A percentile compares a stretch with the other conserved stretches of the same genome.
Conservation (phyloP, 768 basidiomycete genomes). For the Tricholoma bakamatsutake region DNA sequence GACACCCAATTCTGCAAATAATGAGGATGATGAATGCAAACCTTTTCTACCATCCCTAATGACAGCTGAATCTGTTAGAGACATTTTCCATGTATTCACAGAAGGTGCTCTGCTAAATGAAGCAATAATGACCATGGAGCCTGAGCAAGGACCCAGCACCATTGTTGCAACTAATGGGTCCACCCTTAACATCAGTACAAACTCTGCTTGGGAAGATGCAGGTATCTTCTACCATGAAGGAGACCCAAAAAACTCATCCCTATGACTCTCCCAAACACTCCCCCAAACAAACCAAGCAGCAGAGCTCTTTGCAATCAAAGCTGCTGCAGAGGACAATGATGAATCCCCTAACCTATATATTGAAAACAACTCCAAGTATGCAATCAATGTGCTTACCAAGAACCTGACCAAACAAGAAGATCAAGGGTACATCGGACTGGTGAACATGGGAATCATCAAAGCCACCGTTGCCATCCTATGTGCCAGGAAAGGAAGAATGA, state of each 20-base stretch:
- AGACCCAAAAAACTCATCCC: too few relatives aligned
- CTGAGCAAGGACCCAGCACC: background rate
- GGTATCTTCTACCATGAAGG: background rate
- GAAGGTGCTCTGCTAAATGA: background rate
- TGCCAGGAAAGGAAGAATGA: background rate
- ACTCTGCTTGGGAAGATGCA: background rate
- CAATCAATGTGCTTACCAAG: too few relatives aligned
- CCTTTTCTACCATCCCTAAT: background rate
- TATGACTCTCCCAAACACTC: background rate
- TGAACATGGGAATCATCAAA: too few relatives aligned
- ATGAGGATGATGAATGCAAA: background rate
- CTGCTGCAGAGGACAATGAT: background rate
- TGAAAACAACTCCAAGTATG: conserved; percentile 4
- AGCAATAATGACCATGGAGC: background rate
- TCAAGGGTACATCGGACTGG: too few relatives aligned
- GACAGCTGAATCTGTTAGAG: background rate
- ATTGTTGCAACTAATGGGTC: background rate
- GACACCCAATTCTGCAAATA: background rate
- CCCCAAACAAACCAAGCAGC: background rate
- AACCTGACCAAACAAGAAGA: too few relatives aligned
- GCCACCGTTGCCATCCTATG: too few relatives aligned
- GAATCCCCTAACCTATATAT: background rate
- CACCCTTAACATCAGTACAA: background rate
- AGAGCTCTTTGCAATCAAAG: background rate
- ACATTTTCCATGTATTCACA: background rate